phyloP scores from a whole-genome alignment of 129 eudicot species.

The Tanacetum coccineum region DNA sequence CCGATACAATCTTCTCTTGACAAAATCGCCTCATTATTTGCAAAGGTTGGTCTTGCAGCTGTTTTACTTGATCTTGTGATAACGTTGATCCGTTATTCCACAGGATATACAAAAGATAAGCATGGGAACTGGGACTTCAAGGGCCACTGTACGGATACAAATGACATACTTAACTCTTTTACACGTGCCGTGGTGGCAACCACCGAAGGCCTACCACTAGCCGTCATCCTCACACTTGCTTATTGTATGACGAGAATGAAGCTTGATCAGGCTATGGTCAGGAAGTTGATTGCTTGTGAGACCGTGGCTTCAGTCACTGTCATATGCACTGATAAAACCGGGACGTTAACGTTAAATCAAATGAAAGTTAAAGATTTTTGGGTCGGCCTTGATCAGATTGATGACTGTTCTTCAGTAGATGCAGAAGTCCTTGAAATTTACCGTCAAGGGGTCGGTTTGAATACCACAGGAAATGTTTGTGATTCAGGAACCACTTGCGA shows the following conservation, averaged over 20 bases:
- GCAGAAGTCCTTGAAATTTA: too few relatives aligned
- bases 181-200: background rate
- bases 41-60: constrained; percentile 28
- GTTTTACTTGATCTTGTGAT: constrained; percentile 40
- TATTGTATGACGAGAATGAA: constrained; percentile 31
- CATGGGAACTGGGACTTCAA: constrained; percentile 6
- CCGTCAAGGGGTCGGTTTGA: too few relatives aligned
- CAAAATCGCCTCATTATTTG: constrained; percentile 31
- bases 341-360: constrained; percentile 38
- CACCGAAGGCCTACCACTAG: background rate
- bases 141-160: background rate
- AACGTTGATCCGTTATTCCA: constrained; percentile 37
- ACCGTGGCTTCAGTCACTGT: background rate
- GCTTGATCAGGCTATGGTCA: background rate
- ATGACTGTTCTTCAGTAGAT: too few relatives aligned
- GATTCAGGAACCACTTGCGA: too few relatives aligned
- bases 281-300: background rate
- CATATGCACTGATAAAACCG: constrained; percentile 39
- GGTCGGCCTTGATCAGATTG: background rate
- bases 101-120: constrained; percentile 31
- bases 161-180: background rate
- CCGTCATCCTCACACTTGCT: constrained; percentile 40
- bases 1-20: constrained; percentile 40
- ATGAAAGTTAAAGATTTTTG: constrained; percentile 47
- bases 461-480: too few relatives aligned